A percentile compares a stretch with the other conserved stretches of the same genome.
phyloP scores from a whole-genome alignment of 2,329 filamentous ascomycete species.

The Penicillium sp. region DNA sequence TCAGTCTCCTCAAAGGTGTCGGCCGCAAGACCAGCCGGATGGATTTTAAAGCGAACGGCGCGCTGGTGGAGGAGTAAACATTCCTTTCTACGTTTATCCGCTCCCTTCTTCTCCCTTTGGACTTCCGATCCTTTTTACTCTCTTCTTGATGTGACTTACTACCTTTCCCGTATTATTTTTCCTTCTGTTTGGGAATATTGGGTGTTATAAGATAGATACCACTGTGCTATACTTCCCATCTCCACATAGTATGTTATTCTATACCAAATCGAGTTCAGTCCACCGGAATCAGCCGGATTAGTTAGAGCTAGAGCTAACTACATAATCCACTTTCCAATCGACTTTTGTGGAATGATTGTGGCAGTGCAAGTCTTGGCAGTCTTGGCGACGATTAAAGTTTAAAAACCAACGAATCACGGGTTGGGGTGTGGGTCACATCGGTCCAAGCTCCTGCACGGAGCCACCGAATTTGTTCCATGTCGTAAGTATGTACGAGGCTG shows the following conservation, averaged over 20 bases:
- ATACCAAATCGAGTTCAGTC: not conserved
- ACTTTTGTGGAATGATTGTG: constrained; percentile 4
- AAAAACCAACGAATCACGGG: not conserved
- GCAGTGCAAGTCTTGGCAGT: constrained; percentile 14
- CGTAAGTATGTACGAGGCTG: not conserved
- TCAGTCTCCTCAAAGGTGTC: constrained; percentile 68
- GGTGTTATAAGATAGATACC: constrained; percentile 23
- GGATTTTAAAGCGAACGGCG: constrained; percentile 39
- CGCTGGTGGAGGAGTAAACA: constrained; percentile 37
- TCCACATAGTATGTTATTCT: constrained; percentile 4
- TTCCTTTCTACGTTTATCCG: constrained; percentile 5
- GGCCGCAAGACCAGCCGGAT: constrained; percentile 63
- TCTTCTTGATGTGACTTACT: constrained; percentile 20
- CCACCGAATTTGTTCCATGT: no score
- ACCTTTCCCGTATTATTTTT: constrained; percentile 2
- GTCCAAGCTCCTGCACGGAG: not conserved
- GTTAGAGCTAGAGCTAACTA: no score
- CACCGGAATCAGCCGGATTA: no score
- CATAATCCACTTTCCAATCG: no score
- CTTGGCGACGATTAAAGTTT: not conserved
- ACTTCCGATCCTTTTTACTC: constrained; percentile 1
- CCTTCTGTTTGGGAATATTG: constrained; percentile 5
- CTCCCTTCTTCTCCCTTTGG: constrained; percentile 4
- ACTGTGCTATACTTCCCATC: constrained; percentile 9
- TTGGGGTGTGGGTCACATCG: not conserved